These are phyloP conservation scores for Fusarium sp. DNA, from an alignment of 2,329 filamentous ascomycete genomes.

Conservation along the genomic window DNA sequence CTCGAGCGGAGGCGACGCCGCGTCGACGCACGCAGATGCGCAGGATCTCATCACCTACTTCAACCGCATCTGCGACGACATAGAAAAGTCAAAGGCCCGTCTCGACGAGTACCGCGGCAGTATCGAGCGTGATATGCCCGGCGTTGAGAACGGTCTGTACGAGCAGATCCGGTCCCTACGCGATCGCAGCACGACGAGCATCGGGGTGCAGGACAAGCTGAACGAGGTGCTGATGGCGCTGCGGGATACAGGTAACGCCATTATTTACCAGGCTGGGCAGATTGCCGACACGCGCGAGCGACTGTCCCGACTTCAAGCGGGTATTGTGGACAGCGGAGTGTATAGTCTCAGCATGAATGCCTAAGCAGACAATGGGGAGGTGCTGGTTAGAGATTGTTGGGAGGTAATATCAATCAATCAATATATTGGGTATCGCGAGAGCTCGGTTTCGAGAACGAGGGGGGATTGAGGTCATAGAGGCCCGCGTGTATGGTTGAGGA, in stretches of 20 bases:
- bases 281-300: conserved; percentile 57
- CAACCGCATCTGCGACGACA: conserved; percentile 56
- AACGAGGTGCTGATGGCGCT: conserved; percentile 52
- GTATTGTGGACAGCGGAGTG: conserved; percentile 52
- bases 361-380: conserved; percentile 14
- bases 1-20: conserved; percentile 46
- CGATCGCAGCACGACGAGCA: conserved; percentile 46
- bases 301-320: conserved; percentile 53
- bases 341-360: conserved; percentile 48
- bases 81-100: conserved; percentile 56
- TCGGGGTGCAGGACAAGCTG: conserved; percentile 51
- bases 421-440: conserved; percentile 20
- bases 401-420: conserved; percentile 23
- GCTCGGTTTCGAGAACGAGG: neutral
- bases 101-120: conserved; percentile 58
- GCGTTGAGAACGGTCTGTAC: conserved; percentile 59
- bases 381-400: neutral
- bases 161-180: conserved; percentile 53
- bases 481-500: neutral
- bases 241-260: conserved; percentile 53
- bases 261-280: conserved; percentile 54
- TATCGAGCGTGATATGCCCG: conserved; percentile 60
- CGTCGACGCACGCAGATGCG: conserved; percentile 51
- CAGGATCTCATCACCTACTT: conserved; percentile 59
- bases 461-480: conserved; percentile 3